Evolutionary conservation across 768 basidiomycete genomes (phyloP), one percentile per base, ranked within the genome.

Genomic region (Collybiopsis luxurians): DNA sequence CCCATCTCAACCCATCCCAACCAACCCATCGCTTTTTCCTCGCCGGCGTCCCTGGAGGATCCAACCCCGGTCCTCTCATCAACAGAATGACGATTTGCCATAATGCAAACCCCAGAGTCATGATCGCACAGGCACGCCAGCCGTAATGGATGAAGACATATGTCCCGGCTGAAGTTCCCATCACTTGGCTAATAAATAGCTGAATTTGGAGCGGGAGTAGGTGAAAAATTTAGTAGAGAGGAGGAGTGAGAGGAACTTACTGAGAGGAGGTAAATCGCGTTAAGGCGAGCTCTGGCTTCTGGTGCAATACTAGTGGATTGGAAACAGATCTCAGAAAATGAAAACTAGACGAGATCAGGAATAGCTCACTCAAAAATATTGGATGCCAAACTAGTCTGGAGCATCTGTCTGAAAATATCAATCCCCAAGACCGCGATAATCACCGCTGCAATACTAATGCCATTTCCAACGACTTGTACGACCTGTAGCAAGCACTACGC

Each of bases 111-210:
- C 77, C 89, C 54, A 92, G 66, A 42, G 80, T 80, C 11, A 90
- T 72, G 27, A 75, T 76, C 0, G 89, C 85, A 1, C 79, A 81
- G 0, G 87, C 77, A 34, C 83, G 76, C 89, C 89, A 92, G 15
- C 92, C 92, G 60, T 81, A 72, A 13, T 73, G 61, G 27, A 86
- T 77, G 70, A 90, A 94, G 2, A 93, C 79, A 34, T 80, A 68
- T 0, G 89, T 87, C 28, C 90, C 86, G 0, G 86, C 85, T 0
- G 87, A 78, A 0, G 90, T 92, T 17, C 92, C 92, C 71, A 89
- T 85, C 10, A 92, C 87, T 73, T 93, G 90, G 0, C 92, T 92
- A 23, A 89, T 77, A 69, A 91, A 90, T 28, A 88, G 70, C 80
- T 81, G 48, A 10, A 26, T 27, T 11, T 17, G 10, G 12, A 27